These are phyloP conservation scores for Teunomyces barrocoloradensis DNA, from an alignment of 805 yeast genomes.

Conservation along the genomic window DNA sequence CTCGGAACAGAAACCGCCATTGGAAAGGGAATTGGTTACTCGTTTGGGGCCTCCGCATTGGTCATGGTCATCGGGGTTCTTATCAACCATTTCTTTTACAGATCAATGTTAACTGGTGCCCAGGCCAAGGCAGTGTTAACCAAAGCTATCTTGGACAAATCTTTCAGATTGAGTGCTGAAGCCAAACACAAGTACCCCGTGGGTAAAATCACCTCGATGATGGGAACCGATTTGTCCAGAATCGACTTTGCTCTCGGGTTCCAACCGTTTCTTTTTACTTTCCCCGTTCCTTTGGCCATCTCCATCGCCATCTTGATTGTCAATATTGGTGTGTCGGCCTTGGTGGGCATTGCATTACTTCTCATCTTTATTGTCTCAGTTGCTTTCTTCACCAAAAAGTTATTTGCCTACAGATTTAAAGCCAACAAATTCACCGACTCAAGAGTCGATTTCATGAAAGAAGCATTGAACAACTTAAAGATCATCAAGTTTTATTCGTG, in stretches of 20 bases:
- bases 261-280: constrained; percentile 22
- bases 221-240: constrained; percentile 27
- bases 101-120: constrained; percentile 26
- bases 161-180: constrained; percentile 19
- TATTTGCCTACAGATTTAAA: constrained; percentile 54
- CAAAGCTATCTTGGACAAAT: constrained; percentile 21
- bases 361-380: constrained; percentile 36
- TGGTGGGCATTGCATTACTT: constrained; percentile 25
- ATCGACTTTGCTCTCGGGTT: constrained; percentile 28
- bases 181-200: constrained; percentile 20
- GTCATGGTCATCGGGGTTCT: constrained; percentile 23
- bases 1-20: constrained; percentile 20
- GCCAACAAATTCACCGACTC: constrained; percentile 68
- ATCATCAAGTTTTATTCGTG: constrained; percentile 86
- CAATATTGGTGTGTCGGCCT: constrained; percentile 23
- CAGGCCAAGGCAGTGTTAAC: constrained; percentile 25
- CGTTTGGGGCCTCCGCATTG: constrained; percentile 35
- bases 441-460: constrained; percentile 75
- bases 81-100: constrained; percentile 22
- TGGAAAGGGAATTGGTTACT: constrained; percentile 42
- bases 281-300: constrained; percentile 24
- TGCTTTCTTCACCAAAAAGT: constrained; percentile 45
- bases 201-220: constrained; percentile 25
- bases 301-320: constrained; percentile 22
- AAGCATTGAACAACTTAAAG: constrained; percentile 73